Conservation (phyloP, 2,329 filamentous ascomycete genomes). For the Penicillium polonicum region DNA sequence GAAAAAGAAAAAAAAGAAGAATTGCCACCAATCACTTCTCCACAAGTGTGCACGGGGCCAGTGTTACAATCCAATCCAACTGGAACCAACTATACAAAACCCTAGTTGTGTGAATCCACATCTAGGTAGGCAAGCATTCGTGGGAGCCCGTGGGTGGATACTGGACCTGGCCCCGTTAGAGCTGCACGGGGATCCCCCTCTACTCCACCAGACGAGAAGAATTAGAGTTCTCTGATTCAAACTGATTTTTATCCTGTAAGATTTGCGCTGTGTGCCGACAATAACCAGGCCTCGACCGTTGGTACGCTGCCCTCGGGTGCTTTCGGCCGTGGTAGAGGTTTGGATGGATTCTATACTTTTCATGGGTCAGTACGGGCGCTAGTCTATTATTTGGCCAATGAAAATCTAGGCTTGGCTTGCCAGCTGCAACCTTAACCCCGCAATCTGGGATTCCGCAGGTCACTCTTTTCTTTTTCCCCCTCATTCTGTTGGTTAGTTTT, state of each 20-base stretch:
- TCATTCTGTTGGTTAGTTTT: neutral
- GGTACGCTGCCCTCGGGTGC: neutral
- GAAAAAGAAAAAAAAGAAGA: neutral
- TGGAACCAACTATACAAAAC: neutral
- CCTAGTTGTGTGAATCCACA: neutral
- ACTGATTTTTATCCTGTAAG: neutral
- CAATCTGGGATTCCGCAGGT: constrained; percentile 13
- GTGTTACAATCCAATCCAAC: neutral
- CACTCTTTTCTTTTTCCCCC: neutral
- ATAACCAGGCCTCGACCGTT: neutral
- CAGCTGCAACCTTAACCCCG: constrained; percentile 31
- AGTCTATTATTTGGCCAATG: constrained; percentile 4
- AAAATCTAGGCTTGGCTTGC: constrained; percentile 3
- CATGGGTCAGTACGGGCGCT: constrained; percentile 6
- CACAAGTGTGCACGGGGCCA: neutral
- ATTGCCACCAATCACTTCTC: constrained; percentile 1
- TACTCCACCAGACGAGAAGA: neutral
- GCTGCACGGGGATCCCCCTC: neutral
- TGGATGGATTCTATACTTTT: neutral
- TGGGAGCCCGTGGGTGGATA: neutral
- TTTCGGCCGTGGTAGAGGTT: neutral
- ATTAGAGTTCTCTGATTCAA: neutral
- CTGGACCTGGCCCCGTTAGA: neutral
- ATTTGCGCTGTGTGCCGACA: neutral
- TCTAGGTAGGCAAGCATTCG: neutral